These are phyloP conservation scores for Xenoacremonium recifei DNA, from an alignment of 2,329 filamentous ascomycete genomes.

Conservation along the genomic window DNA sequence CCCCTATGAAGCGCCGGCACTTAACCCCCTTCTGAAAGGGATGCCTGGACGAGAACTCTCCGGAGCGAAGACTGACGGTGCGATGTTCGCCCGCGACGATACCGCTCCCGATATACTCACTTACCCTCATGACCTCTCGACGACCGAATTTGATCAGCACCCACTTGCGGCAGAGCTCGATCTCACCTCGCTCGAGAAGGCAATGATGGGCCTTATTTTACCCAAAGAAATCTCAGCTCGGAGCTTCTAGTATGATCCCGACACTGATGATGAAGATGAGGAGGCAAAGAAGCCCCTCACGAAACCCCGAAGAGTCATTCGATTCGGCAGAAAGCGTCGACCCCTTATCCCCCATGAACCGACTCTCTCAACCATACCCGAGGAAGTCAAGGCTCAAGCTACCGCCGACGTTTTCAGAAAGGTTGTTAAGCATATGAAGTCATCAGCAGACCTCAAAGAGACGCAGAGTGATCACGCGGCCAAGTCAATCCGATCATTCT, in stretches of 20 bases:
- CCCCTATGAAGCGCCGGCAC: constrained; percentile 8
- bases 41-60: constrained; percentile 39
- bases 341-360: constrained; percentile 24
- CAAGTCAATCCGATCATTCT: too few relatives aligned
- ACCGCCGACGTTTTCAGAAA: constrained; percentile 26
- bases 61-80: constrained; percentile 35
- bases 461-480: too few relatives aligned
- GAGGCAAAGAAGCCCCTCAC: constrained; percentile 9
- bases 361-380: constrained; percentile 32
- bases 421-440: constrained; percentile 26
- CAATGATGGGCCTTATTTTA: constrained; percentile 32
- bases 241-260: constrained; percentile 37
- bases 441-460: too few relatives aligned
- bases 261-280: constrained; percentile 31
- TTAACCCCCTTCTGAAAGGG: constrained; percentile 43
- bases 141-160: constrained; percentile 34
- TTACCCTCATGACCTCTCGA: constrained; percentile 35
- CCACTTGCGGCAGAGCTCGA: constrained; percentile 32
- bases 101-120: constrained; percentile 28
- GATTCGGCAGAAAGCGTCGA: too few relatives aligned
- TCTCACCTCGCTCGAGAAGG: constrained; percentile 27
- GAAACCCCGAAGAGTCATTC: too few relatives aligned
- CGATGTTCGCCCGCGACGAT: constrained; percentile 32
- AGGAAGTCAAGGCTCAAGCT: constrained; percentile 20
- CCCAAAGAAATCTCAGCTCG: constrained; percentile 32